These are phyloP conservation scores for Xerocomus nothofagi DNA, from an alignment of 1,284 basidiomycete species.

Conservation along the genomic window DNA sequence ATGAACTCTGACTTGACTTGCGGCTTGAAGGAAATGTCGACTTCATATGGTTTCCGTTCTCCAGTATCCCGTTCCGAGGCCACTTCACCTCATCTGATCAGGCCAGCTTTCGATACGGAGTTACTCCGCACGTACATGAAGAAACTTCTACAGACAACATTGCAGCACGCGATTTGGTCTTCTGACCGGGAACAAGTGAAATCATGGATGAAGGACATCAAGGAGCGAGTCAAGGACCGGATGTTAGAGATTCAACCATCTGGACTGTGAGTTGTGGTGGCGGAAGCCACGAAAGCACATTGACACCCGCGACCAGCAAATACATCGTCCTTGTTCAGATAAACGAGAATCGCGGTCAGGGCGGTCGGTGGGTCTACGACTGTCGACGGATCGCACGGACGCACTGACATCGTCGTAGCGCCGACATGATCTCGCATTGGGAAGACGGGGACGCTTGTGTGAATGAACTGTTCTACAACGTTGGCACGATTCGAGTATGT, in stretches of 20 bases:
- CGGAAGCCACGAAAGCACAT: constrained; percentile 2
- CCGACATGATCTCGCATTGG: constrained; percentile 38
- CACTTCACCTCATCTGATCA: constrained; percentile 29
- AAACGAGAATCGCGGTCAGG: constrained; percentile 78
- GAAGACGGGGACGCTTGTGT: constrained; percentile 35
- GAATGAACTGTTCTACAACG: constrained; percentile 35
- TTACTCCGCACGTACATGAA: constrained; percentile 75
- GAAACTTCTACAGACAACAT: constrained; percentile 67
- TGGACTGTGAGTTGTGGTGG: constrained; percentile 64
- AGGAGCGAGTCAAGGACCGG: constrained; percentile 76
- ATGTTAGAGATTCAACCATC: constrained; percentile 78
- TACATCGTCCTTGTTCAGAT: constrained; percentile 81
- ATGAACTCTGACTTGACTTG: neutral
- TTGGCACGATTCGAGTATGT: constrained; percentile 17
- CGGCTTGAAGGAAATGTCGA: constrained; percentile 26
- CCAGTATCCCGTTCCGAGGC: constrained; percentile 37
- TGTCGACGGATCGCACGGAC: constrained; percentile 1
- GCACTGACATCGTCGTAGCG: constrained; percentile 33
- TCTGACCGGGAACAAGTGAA: constrained; percentile 69
- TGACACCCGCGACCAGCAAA: constrained; percentile 52
- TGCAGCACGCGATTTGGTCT: constrained; percentile 62
- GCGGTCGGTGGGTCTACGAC: constrained; percentile 57
- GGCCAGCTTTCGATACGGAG: constrained; percentile 68
- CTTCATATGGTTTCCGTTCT: constrained; percentile 34
- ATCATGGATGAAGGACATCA: constrained; percentile 78